A percentile compares a stretch with the other conserved stretches of the same genome.
phyloP scores from a whole-genome alignment of 106 monocot species.

The Apostasia shenzhenica region DNA sequence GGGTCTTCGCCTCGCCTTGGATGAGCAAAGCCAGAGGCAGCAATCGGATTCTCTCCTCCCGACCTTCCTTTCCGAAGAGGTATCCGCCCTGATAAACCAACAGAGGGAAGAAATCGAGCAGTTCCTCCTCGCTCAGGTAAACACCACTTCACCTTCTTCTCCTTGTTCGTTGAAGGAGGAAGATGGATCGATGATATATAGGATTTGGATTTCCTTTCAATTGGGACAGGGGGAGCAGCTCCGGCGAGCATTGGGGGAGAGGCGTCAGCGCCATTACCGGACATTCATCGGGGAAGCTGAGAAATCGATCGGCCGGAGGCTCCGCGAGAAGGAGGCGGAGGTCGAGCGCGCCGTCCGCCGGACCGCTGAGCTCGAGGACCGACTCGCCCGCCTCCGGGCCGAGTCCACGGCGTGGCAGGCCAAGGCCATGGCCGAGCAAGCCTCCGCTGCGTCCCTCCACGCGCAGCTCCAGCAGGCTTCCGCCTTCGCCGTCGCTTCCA shows the following conservation, averaged over 20 bases:
- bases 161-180: not conserved
- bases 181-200: not conserved
- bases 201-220: not conserved
- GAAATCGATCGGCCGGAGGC: slow-evolving; percentile 1
- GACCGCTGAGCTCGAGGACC: slow-evolving; percentile 22
- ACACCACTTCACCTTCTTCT: not conserved
- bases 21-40: slow-evolving; percentile 20
- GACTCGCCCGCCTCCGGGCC: slow-evolving; percentile 12
- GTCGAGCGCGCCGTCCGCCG: slow-evolving; percentile 18
- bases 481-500: slow-evolving; percentile 5
- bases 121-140: slow-evolving; percentile 45
- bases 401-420: slow-evolving; percentile 31
- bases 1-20: slow-evolving; percentile 56
- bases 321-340: slow-evolving; percentile 33
- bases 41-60: not conserved
- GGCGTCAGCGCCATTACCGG: slow-evolving; percentile 14
- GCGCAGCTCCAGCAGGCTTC: slow-evolving; percentile 36
- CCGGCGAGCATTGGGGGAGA: slow-evolving; percentile 31
- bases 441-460: slow-evolving; percentile 28
- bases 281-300: slow-evolving; percentile 17
- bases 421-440: slow-evolving; percentile 27
- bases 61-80: slow-evolving; percentile 18
- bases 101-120: slow-evolving; percentile 52
- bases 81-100: slow-evolving; percentile 32
- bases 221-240: slow-evolving; percentile 61